Conservation (phyloP, 1,139 yeast genomes). For the Yamadazyma jaroonii region DNA sequence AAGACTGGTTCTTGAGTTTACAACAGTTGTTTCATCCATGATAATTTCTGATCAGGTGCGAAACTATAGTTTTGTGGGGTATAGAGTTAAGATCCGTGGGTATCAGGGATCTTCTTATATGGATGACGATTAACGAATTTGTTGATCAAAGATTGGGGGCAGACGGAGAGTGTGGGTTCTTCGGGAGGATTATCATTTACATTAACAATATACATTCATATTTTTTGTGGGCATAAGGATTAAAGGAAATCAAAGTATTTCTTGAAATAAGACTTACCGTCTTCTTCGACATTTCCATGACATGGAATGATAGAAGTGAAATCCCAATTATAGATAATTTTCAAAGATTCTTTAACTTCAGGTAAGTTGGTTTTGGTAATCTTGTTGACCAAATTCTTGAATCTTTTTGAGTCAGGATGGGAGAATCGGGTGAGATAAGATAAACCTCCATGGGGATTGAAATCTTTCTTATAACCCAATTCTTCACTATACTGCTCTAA, state of each 20-base stretch:
- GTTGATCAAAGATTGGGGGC: too few species aligned
- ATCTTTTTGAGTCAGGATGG: conserved; percentile 38
- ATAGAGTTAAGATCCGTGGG: conserved; percentile 2
- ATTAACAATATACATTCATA: neutral
- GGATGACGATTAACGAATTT: too few species aligned
- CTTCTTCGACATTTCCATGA: conserved; percentile 56
- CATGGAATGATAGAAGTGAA: conserved; percentile 52
- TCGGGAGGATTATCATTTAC: neutral
- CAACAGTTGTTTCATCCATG: conserved; percentile 5
- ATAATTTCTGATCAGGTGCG: neutral
- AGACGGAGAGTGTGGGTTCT: too few species aligned
- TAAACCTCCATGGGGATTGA: conserved; percentile 40
- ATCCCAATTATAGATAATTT: conserved; percentile 41
- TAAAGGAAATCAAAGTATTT: conserved; percentile 13
- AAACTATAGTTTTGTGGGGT: neutral
- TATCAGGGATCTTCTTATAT: neutral
- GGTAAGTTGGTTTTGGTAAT: conserved; percentile 18
- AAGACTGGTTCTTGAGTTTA: conserved; percentile 11
- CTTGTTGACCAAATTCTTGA: conserved; percentile 28
- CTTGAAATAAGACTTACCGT: conserved; percentile 35
- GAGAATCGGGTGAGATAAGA: conserved; percentile 33
- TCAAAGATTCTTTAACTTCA: conserved; percentile 23
- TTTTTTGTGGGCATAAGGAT: neutral
- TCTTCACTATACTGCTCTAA: conserved; percentile 42
- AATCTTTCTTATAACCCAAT: conserved; percentile 31